These are phyloP conservation scores for Apophysomyces elegans DNA, from an alignment of 371 early-diverging fungal genomes.

Conservation along the genomic window DNA sequence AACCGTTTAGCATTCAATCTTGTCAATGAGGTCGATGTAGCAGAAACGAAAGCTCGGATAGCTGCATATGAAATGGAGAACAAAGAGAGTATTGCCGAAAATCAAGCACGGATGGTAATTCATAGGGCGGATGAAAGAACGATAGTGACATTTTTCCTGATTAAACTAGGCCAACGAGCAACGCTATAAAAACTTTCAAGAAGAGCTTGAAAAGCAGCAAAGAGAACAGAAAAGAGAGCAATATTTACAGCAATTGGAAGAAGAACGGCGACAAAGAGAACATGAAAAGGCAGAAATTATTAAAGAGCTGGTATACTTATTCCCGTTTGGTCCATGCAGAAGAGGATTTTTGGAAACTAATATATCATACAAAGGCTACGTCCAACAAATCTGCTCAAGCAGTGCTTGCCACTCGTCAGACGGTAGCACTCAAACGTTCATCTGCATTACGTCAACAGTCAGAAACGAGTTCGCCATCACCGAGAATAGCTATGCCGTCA, in stretches of 20 bases:
- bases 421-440: slow-evolving; percentile 45
- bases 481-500: slow-evolving; percentile 37
- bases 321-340: neutral
- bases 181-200: slow-evolving; percentile 41
- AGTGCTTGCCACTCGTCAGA: slow-evolving; percentile 48
- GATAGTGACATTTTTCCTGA: neutral
- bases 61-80: slow-evolving; percentile 81
- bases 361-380: slow-evolving; percentile 32
- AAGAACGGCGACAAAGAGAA: slow-evolving; percentile 52
- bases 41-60: slow-evolving; percentile 82
- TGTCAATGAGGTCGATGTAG: slow-evolving; percentile 84
- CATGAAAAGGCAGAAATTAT: slow-evolving; percentile 56
- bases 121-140: neutral
- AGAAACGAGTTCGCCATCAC: slow-evolving; percentile 17
- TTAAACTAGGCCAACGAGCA: slow-evolving; percentile 49
- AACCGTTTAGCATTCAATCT: slow-evolving; percentile 75
- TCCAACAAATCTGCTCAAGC: slow-evolving; percentile 56
- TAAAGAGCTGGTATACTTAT: slow-evolving; percentile 45
- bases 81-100: slow-evolving; percentile 77
- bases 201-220: slow-evolving; percentile 50
- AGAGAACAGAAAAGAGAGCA: slow-evolving; percentile 60
- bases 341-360: neutral
- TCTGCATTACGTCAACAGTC: slow-evolving; percentile 42
- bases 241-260: slow-evolving; percentile 53
- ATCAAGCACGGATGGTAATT: slow-evolving; percentile 58